These are phyloP conservation scores for Theileria annulata DNA, from an alignment of 169 alveolate genomes.

Conservation along the genomic window DNA sequence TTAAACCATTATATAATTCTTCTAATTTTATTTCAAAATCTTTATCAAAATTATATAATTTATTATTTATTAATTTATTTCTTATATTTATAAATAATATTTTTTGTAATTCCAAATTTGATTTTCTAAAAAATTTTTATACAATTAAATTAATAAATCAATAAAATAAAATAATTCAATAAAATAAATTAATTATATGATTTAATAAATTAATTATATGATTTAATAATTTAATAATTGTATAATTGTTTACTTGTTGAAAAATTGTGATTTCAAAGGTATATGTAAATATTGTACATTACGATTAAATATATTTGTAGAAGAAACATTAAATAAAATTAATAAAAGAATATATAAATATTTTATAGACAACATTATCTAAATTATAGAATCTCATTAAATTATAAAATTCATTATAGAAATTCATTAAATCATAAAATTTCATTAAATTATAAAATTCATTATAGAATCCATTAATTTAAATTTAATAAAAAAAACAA, in stretches of 20 bases:
- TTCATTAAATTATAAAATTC: not conserved
- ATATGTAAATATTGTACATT: not conserved
- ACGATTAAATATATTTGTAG: not conserved
- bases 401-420: too few species aligned
- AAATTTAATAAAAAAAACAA: too few species aligned
- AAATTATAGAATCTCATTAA: not conserved
- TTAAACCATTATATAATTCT: conserved; percentile 32
- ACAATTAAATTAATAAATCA: too few species aligned
- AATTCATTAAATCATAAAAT: not conserved
- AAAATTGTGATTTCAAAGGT: not conserved
- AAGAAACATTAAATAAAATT: not conserved
- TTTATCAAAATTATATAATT: not conserved
- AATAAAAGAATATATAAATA: not conserved
- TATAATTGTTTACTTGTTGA: not conserved
- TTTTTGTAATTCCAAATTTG: too few species aligned
- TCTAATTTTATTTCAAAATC: conserved; percentile 33
- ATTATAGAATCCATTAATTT: too few species aligned
- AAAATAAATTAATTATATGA: not conserved
- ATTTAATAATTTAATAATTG: too few species aligned
- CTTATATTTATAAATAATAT: too few species aligned
- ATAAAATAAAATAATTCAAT: too few species aligned
- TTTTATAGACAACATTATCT: not conserved
- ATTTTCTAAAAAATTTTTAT: too few species aligned
- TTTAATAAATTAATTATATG: not conserved
- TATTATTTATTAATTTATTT: too few species aligned